Conservation (phyloP, 2,329 filamentous ascomycete species). For the Hymenoscyphus fructigenus region DNA sequence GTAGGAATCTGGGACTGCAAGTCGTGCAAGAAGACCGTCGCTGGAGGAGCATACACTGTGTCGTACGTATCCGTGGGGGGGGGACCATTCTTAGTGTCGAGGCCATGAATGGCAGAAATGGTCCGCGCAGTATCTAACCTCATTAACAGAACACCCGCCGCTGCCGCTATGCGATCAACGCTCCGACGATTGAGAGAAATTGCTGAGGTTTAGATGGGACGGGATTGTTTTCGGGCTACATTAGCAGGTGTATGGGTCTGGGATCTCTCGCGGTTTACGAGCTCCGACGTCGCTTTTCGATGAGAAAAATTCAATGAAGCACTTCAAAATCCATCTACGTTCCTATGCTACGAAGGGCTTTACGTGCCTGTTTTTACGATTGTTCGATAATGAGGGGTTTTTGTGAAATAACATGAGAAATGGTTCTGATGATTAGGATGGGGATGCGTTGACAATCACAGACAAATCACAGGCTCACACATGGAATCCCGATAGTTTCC, state of each 20-base stretch:
- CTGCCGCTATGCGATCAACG: constrained; percentile 91
- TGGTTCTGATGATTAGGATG: neutral
- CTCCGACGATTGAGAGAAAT: constrained; percentile 97
- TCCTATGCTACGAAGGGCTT: constrained; percentile 1
- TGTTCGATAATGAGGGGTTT: neutral
- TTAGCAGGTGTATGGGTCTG: constrained; percentile 39
- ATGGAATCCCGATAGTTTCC: neutral
- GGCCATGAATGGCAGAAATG: neutral
- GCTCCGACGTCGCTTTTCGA: constrained; percentile 36
- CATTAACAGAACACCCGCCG: constrained; percentile 76
- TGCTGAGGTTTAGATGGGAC: constrained; percentile 76
- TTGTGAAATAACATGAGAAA: neutral
- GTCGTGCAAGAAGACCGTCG: constrained; percentile 90
- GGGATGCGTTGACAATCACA: neutral
- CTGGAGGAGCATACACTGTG: constrained; percentile 91
- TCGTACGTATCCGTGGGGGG: constrained; percentile 67
- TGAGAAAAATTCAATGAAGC: constrained; percentile 33
- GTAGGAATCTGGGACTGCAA: constrained; percentile 98
- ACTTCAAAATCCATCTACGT: constrained; percentile 29
- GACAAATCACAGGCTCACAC: neutral
- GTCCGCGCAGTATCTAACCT: constrained; percentile 1
- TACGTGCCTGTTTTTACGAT: constrained; percentile 2
- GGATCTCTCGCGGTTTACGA: constrained; percentile 30
- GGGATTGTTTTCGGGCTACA: constrained; percentile 32
- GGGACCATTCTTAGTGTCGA: neutral